Percentiles rank a stretch among this genome's conserved stretches.
These are phyloP conservation scores for Sorghum bicolor DNA, from an alignment of 176 grass and related monocot species.

Conservation along the genomic window Sorghum_bicolor_NCBIv3 NC_012876.2:63274501-63275000, in stretches of 20 bases:
- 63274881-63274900: background rate
- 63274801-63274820: background rate
- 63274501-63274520: constrained; percentile 46
- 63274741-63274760: background rate
- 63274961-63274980: constrained; percentile 8
- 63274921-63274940: background rate
- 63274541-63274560: background rate
- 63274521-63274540: constrained; percentile 55
- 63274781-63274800: background rate
- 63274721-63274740: background rate
- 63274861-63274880: constrained; percentile 1
- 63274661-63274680: background rate
- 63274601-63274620: background rate
- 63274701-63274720: background rate
- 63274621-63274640: background rate
- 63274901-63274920: constrained; percentile 1
- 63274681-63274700: background rate
- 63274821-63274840: background rate
- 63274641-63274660: background rate
- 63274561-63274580: background rate
- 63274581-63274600: background rate
- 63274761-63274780: background rate
- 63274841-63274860: background rate
- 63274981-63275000: background rate
- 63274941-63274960: background rate